Evolutionary conservation across 441 rosid species (phyloP).

Genomic region (Adansonia gregorii): DNA sequence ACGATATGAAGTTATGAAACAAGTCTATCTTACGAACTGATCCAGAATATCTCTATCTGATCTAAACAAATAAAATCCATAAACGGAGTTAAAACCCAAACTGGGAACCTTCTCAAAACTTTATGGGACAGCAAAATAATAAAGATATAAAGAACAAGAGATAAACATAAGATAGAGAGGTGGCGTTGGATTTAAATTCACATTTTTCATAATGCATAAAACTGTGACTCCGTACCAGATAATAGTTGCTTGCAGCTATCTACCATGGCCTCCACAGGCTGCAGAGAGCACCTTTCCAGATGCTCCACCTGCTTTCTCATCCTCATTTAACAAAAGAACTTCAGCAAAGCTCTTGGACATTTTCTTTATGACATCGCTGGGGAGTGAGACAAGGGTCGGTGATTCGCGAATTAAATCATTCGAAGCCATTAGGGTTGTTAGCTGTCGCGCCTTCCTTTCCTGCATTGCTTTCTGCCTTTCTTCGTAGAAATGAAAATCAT

Average conservation of each 20-base stretch:
- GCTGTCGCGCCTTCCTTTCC: slow-evolving; percentile 51
- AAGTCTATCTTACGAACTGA: slow-evolving; percentile 3
- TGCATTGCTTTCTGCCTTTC: slow-evolving; percentile 51
- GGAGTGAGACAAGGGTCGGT: slow-evolving; percentile 36
- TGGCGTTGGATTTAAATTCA: background rate
- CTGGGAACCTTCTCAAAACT: background rate
- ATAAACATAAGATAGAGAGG: background rate
- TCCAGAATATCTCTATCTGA: background rate
- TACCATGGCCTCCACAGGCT: slow-evolving; percentile 17
- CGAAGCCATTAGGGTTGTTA: slow-evolving; percentile 31
- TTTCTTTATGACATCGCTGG: slow-evolving; percentile 43
- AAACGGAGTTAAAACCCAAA: slow-evolving; percentile 16
- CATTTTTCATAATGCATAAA: slow-evolving; percentile 7
- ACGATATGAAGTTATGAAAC: background rate
- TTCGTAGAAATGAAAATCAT: slow-evolving; percentile 54
- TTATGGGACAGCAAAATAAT: background rate
- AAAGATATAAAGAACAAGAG: slow-evolving; percentile 5
- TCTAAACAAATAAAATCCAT: slow-evolving; percentile 14
- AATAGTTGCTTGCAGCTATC: slow-evolving; percentile 5
- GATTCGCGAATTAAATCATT: slow-evolving; percentile 31
- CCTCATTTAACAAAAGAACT: slow-evolving; percentile 51
- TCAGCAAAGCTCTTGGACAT: slow-evolving; percentile 69
- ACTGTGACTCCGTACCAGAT: slow-evolving; percentile 3
- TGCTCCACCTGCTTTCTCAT: slow-evolving; percentile 14
- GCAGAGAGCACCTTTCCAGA: slow-evolving; percentile 19